These are phyloP conservation scores for Suhomyces bolitotheri DNA, from an alignment of 1,139 yeast species.

Conservation along the genomic window DNA sequence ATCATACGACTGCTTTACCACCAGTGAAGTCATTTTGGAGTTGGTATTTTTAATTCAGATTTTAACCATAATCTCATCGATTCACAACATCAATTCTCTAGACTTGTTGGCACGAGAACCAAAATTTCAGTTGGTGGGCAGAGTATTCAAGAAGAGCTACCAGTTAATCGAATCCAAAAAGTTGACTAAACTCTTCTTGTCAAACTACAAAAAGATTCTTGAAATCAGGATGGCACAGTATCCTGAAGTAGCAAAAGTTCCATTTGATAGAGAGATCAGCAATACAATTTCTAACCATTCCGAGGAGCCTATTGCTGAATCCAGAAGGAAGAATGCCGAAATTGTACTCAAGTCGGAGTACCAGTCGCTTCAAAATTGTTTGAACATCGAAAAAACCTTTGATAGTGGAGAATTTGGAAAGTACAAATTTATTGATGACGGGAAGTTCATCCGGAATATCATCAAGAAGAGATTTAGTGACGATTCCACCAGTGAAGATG, in stretches of 20 bases:
- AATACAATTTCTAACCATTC: neutral
- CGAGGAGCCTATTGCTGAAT: neutral
- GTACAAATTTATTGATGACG: slow-evolving; percentile 53
- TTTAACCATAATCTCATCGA: slow-evolving; percentile 42
- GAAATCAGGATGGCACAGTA: slow-evolving; percentile 40
- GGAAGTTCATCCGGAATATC: slow-evolving; percentile 56
- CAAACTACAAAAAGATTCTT: slow-evolving; percentile 35
- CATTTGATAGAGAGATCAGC: slow-evolving; percentile 16
- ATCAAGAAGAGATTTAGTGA: slow-evolving; percentile 49
- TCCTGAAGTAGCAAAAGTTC: slow-evolving; percentile 34
- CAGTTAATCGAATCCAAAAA: slow-evolving; percentile 46
- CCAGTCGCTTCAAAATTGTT: slow-evolving; percentile 46
- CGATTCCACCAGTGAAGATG: slow-evolving; percentile 16
- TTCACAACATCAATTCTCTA: slow-evolving; percentile 34
- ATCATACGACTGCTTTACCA: slow-evolving; percentile 59
- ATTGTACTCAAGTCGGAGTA: slow-evolving; percentile 57
- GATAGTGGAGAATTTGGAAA: slow-evolving; percentile 20
- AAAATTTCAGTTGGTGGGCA: slow-evolving; percentile 38
- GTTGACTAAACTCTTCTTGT: slow-evolving; percentile 37
- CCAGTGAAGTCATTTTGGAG: slow-evolving; percentile 61
- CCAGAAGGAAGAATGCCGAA: slow-evolving; percentile 46
- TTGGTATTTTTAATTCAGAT: slow-evolving; percentile 54
- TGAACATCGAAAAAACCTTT: slow-evolving; percentile 33
- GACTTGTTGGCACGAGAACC: slow-evolving; percentile 28
- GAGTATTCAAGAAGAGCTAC: slow-evolving; percentile 48